Conservation (phyloP, 1,139 yeast species). For the Cylindricascospora bacillispora region DNA sequence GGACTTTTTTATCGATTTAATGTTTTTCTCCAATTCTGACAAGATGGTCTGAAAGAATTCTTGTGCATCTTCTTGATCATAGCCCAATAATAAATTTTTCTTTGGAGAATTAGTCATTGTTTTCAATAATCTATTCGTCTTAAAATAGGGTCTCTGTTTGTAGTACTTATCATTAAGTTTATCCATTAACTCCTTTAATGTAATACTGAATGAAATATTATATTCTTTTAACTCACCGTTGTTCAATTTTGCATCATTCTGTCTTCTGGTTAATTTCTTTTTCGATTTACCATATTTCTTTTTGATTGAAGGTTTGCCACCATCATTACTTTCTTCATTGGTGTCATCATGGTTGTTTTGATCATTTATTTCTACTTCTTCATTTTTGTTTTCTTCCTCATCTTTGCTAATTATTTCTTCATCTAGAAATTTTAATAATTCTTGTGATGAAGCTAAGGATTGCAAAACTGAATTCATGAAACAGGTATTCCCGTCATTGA, state of each 20-base stretch:
- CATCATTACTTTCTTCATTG: slow-evolving; percentile 1
- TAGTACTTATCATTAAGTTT: slow-evolving; percentile 45
- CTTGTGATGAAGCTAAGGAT: slow-evolving; percentile 63
- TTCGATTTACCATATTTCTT: slow-evolving; percentile 14
- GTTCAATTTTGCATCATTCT: slow-evolving; percentile 9
- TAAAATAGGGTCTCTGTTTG: slow-evolving; percentile 43
- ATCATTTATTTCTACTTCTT: slow-evolving; percentile 4
- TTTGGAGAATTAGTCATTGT: slow-evolving; percentile 73
- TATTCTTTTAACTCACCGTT: slow-evolving; percentile 17
- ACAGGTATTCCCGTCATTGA: slow-evolving; percentile 86
- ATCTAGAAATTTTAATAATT: slow-evolving; percentile 45
- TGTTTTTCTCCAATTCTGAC: slow-evolving; percentile 58
- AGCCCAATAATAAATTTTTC: slow-evolving; percentile 63
- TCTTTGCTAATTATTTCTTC: slow-evolving; percentile 33
- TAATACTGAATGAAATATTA: slow-evolving; percentile 36
- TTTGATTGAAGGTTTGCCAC: slow-evolving; percentile 2
- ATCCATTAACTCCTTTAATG: slow-evolving; percentile 38
- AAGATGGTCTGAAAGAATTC: slow-evolving; percentile 79
- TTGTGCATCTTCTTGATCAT: slow-evolving; percentile 91
- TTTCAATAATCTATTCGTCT: slow-evolving; percentile 50
- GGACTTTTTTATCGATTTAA: slow-evolving; percentile 12
- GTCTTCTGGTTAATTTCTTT: slow-evolving; percentile 8
- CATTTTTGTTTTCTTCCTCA: slow-evolving; percentile 18
- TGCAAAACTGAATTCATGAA: slow-evolving; percentile 88
- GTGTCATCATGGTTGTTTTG: slow-evolving; percentile 2